Percentiles rank a stretch among this genome's conserved stretches.
Evolutionary conservation across 306 rosid species (phyloP).

Genomic region (Fragaria iinumae): DNA sequence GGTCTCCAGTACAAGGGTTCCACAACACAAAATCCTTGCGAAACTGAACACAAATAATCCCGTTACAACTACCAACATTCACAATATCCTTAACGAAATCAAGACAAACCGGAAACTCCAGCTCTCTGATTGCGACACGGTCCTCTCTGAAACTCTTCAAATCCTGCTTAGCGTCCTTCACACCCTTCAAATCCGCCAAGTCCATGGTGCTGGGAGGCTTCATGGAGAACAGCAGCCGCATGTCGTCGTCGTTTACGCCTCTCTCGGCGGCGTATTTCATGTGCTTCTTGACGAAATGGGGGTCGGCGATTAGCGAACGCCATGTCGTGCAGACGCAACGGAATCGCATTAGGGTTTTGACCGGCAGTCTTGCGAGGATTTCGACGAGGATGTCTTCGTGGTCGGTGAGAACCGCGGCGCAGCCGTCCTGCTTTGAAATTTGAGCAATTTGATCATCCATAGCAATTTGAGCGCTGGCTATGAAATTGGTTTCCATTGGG

Average conservation of each 20-base stretch:
- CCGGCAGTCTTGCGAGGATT: slow-evolving; percentile 4
- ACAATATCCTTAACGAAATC: not conserved
- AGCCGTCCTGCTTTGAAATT: not conserved
- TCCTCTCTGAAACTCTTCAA: not conserved
- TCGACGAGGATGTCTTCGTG: not conserved
- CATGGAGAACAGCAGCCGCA: not conserved
- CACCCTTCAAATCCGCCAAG: not conserved
- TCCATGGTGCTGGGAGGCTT: not conserved
- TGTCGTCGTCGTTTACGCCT: not conserved
- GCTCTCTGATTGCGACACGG: not conserved
- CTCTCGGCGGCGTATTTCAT: not conserved
- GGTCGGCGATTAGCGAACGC: not conserved
- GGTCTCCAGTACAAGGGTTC: slow-evolving; percentile 18
- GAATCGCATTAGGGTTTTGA: not conserved
- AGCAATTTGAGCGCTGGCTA: not conserved
- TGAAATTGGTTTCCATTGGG: not conserved
- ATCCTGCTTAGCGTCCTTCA: not conserved
- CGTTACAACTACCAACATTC: not conserved
- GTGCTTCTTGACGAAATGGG: slow-evolving; percentile 16
- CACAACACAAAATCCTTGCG: not conserved
- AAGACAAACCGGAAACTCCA: not conserved
- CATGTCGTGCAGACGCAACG: no score
- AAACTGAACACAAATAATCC: not conserved
- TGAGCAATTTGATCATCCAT: not conserved
- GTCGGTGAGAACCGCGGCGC: not conserved